Base-by-base conservation (phyloP, 2,329 filamentous ascomycete species). In the Exophiala calicioides region DNA sequence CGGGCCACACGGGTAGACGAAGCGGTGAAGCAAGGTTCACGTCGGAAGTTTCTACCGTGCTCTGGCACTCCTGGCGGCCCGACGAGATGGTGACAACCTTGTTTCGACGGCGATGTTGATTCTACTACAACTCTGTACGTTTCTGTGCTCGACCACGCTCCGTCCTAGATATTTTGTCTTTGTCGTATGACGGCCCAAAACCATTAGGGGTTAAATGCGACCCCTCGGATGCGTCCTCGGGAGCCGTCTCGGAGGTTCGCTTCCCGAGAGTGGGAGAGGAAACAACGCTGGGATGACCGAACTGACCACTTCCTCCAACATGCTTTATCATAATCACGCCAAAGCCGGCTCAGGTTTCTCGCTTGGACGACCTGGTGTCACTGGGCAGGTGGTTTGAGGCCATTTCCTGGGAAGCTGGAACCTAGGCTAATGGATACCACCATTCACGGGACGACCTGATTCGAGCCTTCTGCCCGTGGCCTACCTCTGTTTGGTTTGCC, bases 51-150 rank as follows among this genome's bases (percentile, higher is more conserved):
- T 24, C 9, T n/a, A 27, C 24, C 24, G 24, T 27, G 13, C 19
- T 40, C 16, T 36, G 37, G 38, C 33, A 23, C 38, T 24, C 47
- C 32, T 47, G 23, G 16, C 47, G 47, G 47, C 15, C 39, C 44
- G 44, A 29, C 26, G 44, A 24, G 16, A 34, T 40, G 39, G 44
- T 31, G 39, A 47, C 44, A 52, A 52, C 48, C 44, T 52, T 52
- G 48, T 52, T 52, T 41, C 32, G 16, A 52, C 48, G 31, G 29
- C 42, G 26, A 26, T n/a, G 9, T 26, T 19, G 15, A 31, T n/a
- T 6, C 29, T 15, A 15, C 13, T 9, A 13, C 21, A 16, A 30
- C 20, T 20, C 8, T 26, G 18, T 35, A 26, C n/a, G 20, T 3
- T n/a, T n/a, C n/a, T n/a, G n/a, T n/a, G 9, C 31, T 33, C 31